Base-by-base conservation (phyloP, 495 filamentous ascomycete species). In the Xylaria telfairii region DNA sequence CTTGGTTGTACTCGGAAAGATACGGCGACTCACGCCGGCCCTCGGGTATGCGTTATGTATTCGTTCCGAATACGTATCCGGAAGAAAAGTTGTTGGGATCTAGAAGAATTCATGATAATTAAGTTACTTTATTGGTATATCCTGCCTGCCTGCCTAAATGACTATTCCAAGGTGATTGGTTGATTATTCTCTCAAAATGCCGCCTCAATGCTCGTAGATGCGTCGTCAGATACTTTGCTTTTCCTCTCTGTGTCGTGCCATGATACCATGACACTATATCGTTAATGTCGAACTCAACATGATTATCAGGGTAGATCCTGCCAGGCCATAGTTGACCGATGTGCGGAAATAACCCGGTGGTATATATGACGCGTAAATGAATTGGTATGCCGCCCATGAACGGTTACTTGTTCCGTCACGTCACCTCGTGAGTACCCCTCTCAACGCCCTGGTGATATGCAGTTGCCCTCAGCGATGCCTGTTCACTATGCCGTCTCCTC, bases 391-490 rank as follows among this genome's bases (percentile, higher is more conserved):
- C 41, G 41, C 17, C 28, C 12, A 19, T 46, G 24, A 42, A 46
- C 42, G 54, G 41, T 26, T 13, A 1, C 49, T 37, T 68, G 54
- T 68, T 15, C 66, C 54, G 42, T 60, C 39, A 68, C 54, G 42
- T 60, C 39, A 68, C 19, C n/a, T 60, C 54, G 15, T 60, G 49
- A 68, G 19, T 37, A 47, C 26, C 54, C 26, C 49, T 21, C 39
- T 28, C 6, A 60, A 47, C 66, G 66, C 53, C 53, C 8, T 42
- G 59, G 12, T 62, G 54, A 60, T 59, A 60, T 68, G 66, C 41
- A 68, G 37, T 12, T 68, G 28, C 28, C 21, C 39, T 57, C 51
- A 39, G 41, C 21, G 37, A 67, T 47, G 39, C 37, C 63, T 46
- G 44, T 37, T n/a, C 49, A 46, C 63, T 30, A 12, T 51, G 63